Evolutionary conservation across 768 basidiomycete species (phyloP).

Genomic region (Suillus tomentosus): DNA sequence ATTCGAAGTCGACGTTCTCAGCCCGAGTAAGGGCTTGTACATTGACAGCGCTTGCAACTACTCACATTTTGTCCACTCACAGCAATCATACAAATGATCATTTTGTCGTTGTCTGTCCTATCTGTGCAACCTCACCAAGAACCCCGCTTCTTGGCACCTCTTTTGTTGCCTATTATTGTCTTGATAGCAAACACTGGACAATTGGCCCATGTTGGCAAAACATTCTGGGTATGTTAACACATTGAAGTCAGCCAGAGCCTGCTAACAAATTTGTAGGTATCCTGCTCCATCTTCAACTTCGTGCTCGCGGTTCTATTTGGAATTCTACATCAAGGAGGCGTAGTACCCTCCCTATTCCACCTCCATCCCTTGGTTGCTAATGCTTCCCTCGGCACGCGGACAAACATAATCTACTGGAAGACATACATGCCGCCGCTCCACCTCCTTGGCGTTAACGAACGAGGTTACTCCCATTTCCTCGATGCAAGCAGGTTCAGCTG

Average conservation of each 20-base stretch:
- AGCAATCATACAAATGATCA: conserved; percentile 34
- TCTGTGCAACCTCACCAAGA: conserved; percentile 43
- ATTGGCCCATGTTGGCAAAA: conserved; percentile 24
- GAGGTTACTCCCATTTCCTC: conserved; percentile 19
- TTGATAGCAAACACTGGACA: conserved; percentile 29
- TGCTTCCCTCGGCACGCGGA: conserved; percentile 8
- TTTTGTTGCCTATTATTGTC: conserved; percentile 36
- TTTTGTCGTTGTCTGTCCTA: conserved; percentile 31
- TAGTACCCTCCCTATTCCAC: conserved; percentile 40
- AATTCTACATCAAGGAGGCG: conserved; percentile 41
- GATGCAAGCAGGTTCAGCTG: neutral
- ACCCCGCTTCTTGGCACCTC: conserved; percentile 39
- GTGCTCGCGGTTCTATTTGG: conserved; percentile 37
- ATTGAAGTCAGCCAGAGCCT: neutral
- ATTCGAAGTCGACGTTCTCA: conserved; percentile 19
- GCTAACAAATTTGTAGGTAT: conserved; percentile 19
- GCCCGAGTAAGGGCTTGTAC: conserved; percentile 18
- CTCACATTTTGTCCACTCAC: conserved; percentile 9
- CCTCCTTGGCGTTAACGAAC: conserved; percentile 31
- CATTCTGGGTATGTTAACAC: conserved; percentile 35
- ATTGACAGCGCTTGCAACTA: too few species aligned
- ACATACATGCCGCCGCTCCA: conserved; percentile 43
- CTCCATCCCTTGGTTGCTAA: conserved; percentile 29
- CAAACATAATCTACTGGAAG: conserved; percentile 40
- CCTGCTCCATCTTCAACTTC: conserved; percentile 33